Percentiles rank a stretch among this genome's conserved stretches.
phyloP scores from a whole-genome alignment of 345 rosid genomes.

The Lenwebbia sp. region DNA sequence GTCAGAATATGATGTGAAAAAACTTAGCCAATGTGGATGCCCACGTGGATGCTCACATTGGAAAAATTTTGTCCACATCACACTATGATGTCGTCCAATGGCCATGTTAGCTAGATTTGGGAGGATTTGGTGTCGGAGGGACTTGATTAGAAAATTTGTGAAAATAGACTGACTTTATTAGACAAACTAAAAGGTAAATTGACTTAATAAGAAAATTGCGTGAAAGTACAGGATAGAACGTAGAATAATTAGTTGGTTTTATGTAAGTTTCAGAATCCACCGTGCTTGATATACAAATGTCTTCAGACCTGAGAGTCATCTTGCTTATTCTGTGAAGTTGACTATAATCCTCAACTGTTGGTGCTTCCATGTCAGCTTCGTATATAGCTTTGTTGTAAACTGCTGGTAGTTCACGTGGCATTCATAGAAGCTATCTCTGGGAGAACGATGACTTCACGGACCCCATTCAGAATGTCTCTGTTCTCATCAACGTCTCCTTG shows the following conservation, averaged over 20 bases:
- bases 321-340: neutral
- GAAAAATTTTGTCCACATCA: neutral
- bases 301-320: neutral
- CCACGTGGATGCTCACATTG: neutral
- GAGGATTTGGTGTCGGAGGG: neutral
- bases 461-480: neutral
- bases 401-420: neutral
- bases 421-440: neutral
- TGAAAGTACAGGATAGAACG: neutral
- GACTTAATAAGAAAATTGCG: neutral
- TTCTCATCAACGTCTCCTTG: neutral
- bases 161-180: neutral
- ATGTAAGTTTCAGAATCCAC: neutral
- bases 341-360: neutral
- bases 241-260: neutral
- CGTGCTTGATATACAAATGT: neutral
- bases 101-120: neutral
- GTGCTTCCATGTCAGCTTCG: neutral
- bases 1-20: neutral
- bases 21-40: neutral
- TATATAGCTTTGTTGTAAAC: neutral
- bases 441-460: neutral
- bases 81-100: neutral
- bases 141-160: neutral
- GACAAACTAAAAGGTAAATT: neutral